These are phyloP conservation scores for Syzygium malaccense DNA, from an alignment of 441 rosid genomes.

Conservation along the genomic window DNA sequence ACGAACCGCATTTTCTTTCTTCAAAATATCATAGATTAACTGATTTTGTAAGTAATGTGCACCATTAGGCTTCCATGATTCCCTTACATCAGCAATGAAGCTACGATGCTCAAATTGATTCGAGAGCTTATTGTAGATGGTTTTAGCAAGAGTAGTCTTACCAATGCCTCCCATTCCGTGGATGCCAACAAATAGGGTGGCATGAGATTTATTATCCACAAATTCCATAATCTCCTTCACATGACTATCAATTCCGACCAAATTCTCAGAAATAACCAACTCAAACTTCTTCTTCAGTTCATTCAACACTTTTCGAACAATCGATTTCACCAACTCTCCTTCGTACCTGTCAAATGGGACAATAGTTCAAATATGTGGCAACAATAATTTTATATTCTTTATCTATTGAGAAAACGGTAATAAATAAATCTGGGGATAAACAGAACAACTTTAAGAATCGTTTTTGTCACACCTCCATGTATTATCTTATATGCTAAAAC, in stretches of 20 bases:
- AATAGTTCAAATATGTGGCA: not conserved
- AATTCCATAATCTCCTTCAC: not conserved
- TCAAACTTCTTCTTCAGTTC: not conserved
- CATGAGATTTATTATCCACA: not conserved
- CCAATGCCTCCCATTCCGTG: not conserved
- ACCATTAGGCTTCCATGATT: not conserved
- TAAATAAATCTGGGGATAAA: too few relatives aligned
- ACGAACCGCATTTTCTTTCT: accelerated
- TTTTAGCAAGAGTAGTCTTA: not conserved
- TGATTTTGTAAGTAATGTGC: not conserved
- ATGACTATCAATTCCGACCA: not conserved
- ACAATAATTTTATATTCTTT: too few relatives aligned
- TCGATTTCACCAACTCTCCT: not conserved
- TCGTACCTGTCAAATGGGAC: not conserved
- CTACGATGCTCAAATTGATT: not conserved
- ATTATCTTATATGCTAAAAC: too few relatives aligned
- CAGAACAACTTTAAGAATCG: not conserved
- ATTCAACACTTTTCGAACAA: not conserved
- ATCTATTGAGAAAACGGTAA: not conserved
- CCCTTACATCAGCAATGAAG: not conserved
- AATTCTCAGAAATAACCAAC: not conserved
- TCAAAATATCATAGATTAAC: not conserved
- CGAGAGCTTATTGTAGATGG: not conserved
- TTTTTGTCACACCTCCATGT: not conserved
- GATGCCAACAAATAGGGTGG: not conserved